Percentiles rank a stretch among this genome's conserved stretches.
phyloP scores from a whole-genome alignment of 495 filamentous ascomycete genomes.

The Talaromyces stipitatus region DNA sequence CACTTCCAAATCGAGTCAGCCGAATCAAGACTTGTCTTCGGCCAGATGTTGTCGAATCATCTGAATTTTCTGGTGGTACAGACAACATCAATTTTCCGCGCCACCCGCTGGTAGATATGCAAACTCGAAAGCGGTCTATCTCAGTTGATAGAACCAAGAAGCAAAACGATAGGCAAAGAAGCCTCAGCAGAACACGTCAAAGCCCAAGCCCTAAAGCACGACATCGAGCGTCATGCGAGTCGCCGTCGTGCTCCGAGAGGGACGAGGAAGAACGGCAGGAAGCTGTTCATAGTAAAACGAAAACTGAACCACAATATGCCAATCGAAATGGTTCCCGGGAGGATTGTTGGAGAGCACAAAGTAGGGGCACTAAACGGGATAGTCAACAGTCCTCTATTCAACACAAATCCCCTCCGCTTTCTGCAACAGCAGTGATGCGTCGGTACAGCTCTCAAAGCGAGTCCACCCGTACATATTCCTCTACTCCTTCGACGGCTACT shows the following conservation, averaged over 20 bases:
- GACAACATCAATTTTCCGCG: background rate
- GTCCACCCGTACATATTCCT: constrained; percentile 16
- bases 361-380: background rate
- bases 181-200: background rate
- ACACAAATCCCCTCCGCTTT: constrained; percentile 17
- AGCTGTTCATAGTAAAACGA: background rate
- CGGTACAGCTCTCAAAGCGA: constrained; percentile 29
- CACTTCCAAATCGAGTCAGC: background rate
- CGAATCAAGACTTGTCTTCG: constrained; percentile 3
- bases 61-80: background rate
- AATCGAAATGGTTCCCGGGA: background rate
- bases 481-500: constrained; percentile 18
- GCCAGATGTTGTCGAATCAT: background rate
- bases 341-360: background rate
- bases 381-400: background rate
- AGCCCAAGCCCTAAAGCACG: background rate
- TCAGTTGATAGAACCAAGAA: background rate
- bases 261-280: background rate
- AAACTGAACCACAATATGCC: background rate
- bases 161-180: background rate
- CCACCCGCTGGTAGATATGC: background rate
- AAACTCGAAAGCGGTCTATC: background rate
- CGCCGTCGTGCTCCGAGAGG: constrained; percentile 3
- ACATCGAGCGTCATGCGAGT: background rate
- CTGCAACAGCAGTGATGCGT: constrained; percentile 40